Conservation (phyloP, 257 asterid species). For the Solanum arcanum region DNA sequence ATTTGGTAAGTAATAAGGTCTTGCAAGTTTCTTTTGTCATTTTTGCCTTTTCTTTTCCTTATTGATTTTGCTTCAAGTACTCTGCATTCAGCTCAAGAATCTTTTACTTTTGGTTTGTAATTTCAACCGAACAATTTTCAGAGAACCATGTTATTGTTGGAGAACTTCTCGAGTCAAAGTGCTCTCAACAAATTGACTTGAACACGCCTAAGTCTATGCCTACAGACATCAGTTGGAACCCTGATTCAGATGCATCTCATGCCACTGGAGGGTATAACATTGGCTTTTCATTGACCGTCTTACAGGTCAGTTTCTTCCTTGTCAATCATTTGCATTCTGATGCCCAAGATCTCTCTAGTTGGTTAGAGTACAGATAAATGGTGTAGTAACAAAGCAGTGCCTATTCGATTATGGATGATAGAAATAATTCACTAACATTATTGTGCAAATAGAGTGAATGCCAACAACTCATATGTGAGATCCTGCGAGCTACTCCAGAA, state of each 20-base stretch:
- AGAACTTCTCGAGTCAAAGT: constrained; percentile 87
- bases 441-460: constrained; percentile 77
- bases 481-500: constrained; percentile 99
- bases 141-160: constrained; percentile 99
- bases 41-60: constrained; percentile 3
- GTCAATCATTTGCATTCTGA: constrained; percentile 7
- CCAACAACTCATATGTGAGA: constrained; percentile 96
- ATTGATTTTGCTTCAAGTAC: constrained; percentile 1
- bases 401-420: not conserved
- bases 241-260: constrained; percentile 67
- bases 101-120: not conserved
- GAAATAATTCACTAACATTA: not conserved
- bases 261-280: constrained; percentile 93
- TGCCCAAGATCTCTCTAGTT: not conserved
- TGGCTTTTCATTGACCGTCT: constrained; percentile 82
- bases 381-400: not conserved
- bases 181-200: constrained; percentile 77
- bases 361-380: not conserved
- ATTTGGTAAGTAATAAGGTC: constrained; percentile 52
- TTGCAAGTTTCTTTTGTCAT: constrained; percentile 2
- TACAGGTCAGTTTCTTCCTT: constrained; percentile 50
- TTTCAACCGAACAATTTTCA: constrained; percentile 22
- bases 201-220: constrained; percentile 77
- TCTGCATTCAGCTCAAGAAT: not conserved
- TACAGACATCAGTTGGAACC: constrained; percentile 68